phyloP scores from a whole-genome alignment of 225 moss, liverwort and hornwort genomes.

The Bryoerythrophyllum caledonicum region DNA sequence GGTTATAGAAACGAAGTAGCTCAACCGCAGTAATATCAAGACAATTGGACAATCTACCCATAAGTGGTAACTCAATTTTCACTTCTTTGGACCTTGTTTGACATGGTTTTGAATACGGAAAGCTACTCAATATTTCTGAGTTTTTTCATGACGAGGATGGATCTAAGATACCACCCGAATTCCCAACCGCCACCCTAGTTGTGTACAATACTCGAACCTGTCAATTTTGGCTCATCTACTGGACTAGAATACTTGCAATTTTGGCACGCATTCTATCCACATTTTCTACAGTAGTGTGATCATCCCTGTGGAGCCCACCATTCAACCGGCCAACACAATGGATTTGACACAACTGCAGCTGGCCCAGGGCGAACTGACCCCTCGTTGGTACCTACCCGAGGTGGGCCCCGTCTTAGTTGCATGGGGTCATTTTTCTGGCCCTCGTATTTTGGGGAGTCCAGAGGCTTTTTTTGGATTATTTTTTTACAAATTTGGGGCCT shows the following conservation, averaged over 20 bases:
- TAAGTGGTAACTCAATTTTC: neutral
- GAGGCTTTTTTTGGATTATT: too few species aligned
- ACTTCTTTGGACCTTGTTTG: neutral
- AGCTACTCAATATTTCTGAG: neutral
- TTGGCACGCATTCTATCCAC: neutral
- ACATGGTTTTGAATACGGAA: neutral
- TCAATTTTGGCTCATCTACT: neutral
- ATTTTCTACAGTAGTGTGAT: neutral
- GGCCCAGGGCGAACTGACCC: too few species aligned
- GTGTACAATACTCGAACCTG: neutral
- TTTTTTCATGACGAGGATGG: neutral
- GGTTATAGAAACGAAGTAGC: too few species aligned
- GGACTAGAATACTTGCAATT: neutral
- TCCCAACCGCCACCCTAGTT: conserved; percentile 6
- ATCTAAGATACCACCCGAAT: neutral
- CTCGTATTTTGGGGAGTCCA: too few species aligned
- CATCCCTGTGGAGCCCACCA: neutral
- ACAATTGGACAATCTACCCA: neutral
- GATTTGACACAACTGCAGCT: neutral
- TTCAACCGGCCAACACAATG: neutral
- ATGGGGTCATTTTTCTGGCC: too few species aligned
- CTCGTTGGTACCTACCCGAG: too few species aligned
- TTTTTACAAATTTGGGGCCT: too few species aligned
- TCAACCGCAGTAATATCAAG: neutral
- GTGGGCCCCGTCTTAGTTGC: too few species aligned